Conservation (phyloP, 23 red algal species). For the Gracilaria vermiculophylla region DNA sequence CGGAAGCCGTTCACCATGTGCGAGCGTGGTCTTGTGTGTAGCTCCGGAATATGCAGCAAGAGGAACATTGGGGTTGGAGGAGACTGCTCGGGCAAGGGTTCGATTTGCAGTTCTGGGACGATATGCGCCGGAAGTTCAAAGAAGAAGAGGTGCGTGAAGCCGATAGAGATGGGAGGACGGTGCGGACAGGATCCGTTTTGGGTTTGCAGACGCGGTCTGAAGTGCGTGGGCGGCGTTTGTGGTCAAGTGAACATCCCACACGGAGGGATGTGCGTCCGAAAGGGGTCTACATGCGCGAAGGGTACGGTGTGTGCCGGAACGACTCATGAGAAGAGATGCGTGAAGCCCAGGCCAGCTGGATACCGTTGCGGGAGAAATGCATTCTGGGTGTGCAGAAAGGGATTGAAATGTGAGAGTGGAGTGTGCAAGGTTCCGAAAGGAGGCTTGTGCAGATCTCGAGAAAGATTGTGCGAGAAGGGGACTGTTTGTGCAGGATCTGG, state of each 20-base stretch:
- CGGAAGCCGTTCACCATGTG: not conserved
- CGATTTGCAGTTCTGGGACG: not conserved
- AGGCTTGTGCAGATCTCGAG: not conserved
- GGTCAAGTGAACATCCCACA: not conserved
- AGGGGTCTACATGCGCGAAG: not conserved
- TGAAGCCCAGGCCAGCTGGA: slow-evolving; percentile 17
- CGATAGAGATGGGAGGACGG: not conserved
- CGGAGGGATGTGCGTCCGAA: not conserved
- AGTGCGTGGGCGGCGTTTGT: not conserved
- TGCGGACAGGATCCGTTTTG: slow-evolving; percentile 16
- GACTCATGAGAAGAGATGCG: not conserved
- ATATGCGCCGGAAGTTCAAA: not conserved
- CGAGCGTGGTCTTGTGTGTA: not conserved
- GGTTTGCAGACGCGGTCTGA: slow-evolving; percentile 1
- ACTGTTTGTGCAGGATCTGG: slow-evolving; percentile 11
- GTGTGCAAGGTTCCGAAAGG: not conserved
- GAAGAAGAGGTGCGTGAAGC: slow-evolving; percentile 35
- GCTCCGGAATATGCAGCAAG: not conserved
- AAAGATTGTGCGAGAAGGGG: not conserved
- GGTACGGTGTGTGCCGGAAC: slow-evolving; percentile 41
- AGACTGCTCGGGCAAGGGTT: not conserved
- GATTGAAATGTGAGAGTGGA: not conserved
- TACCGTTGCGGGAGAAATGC: slow-evolving; percentile 12
- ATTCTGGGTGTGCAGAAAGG: slow-evolving; percentile 9
- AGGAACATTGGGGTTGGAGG: not conserved